These are phyloP conservation scores for Cicer judaicum DNA, from an alignment of 306 rosid genomes.

Conservation along the genomic window DNA sequence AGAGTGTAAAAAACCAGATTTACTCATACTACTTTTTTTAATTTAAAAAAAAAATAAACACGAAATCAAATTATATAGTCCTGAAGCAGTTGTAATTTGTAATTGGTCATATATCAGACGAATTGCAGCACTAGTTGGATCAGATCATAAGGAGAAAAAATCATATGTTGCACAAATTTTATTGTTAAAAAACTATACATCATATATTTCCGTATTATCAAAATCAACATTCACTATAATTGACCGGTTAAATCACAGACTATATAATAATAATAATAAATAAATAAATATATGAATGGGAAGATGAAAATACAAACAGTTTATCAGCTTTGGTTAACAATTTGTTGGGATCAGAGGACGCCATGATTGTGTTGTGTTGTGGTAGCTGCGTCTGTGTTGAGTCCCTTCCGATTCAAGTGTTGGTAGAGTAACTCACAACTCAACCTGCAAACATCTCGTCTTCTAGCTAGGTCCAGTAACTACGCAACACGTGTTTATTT, in stretches of 20 bases:
- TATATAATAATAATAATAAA: not conserved
- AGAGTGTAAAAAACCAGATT: not conserved
- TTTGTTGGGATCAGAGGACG: conserved; percentile 74
- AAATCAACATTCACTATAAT: not conserved
- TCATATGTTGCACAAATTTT: not conserved
- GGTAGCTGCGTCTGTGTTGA: conserved; percentile 22
- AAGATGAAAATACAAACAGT: conserved; percentile 49
- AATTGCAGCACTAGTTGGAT: conserved; percentile 1
- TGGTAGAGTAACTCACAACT: not conserved
- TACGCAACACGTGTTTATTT: not conserved
- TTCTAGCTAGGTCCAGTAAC: not conserved
- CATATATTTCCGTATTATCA: not conserved
- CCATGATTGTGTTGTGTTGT: conserved; percentile 51
- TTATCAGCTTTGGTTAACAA: conserved; percentile 78
- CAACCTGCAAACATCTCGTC: not conserved
- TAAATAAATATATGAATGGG: not conserved
- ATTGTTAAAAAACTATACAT: not conserved
- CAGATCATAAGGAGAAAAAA: conserved; percentile 12
- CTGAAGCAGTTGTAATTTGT: not conserved
- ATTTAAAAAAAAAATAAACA: not conserved
- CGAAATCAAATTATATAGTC: not conserved
- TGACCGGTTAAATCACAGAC: not conserved
- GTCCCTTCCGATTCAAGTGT: conserved; percentile 44
- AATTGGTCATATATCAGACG: not conserved
- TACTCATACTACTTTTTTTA: not conserved